Base-by-base conservation (phyloP, 192 early-diverging fungal species). In the Nowakowskiella sp. region DNA sequence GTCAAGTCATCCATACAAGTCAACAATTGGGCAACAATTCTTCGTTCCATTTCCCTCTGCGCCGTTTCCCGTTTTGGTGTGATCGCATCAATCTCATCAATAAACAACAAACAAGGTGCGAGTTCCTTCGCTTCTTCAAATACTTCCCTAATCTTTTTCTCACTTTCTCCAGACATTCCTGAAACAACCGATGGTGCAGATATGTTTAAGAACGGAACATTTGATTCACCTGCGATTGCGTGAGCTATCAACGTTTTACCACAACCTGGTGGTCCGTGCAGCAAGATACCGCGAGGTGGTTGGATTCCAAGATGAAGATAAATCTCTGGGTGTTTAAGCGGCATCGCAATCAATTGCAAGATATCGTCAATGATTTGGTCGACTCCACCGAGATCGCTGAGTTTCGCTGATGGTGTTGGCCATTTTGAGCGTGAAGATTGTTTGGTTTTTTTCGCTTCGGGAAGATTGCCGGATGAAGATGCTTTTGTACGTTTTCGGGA, bases 21-120 rank as follows among this genome's bases (percentile, higher is more conserved):
- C 55, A 98, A 69, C 34, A 98, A 70, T 70, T 98, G 94, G 24
- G 94, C 89, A 9, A 98, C 94, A 51, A 98, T 92, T 32, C 94
- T 73, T 19, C 92, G 75, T 70, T 98, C 94, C 81, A 98, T 93
- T 63, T 94, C 93, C 51, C 92, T 70, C 61, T 93, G 89, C 4
- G 92, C 88, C 32, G 84, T 89, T 59, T 92, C 89, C 48, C 89
- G 75, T 66, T 88, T 88, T 5, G 93, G 91, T 2, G 92, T 89
- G 44, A 98, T 96, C 10, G 91, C 90, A 64, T 98, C 94, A 51
- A 98, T 96, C 64, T 98, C 94, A 61, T 98, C 94, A 56, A 98
- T 92, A 55, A 98, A 98, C 48, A 98, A 72, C 22, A 98, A 57
- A 66, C 89, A 92, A 0, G 91, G 91, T 4, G 91, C 91, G 51